Evolutionary conservation across 768 basidiomycete species (phyloP).

Genomic region (Leccinum broughii): DNA sequence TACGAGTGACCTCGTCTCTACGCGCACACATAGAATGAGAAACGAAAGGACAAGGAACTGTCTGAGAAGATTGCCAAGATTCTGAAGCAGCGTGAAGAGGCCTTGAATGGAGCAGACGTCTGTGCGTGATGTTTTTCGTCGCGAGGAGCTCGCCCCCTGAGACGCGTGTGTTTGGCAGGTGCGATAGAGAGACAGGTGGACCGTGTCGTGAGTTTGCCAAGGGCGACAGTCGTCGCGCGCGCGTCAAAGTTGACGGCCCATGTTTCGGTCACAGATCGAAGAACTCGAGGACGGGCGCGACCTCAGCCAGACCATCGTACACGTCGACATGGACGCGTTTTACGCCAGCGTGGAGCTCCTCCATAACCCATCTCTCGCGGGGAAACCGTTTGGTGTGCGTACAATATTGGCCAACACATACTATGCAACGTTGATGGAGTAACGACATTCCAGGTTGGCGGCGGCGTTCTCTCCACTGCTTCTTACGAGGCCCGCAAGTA

Average conservation of each 20-base stretch:
- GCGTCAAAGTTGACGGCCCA: not conserved
- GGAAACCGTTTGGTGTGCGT: constrained; percentile 73
- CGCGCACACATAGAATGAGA: constrained; percentile 65
- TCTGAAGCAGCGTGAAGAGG: constrained; percentile 62
- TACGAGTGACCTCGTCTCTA: constrained; percentile 1
- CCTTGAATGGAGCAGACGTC: constrained; percentile 54
- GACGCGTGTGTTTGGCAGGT: constrained; percentile 31
- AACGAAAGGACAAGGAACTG: constrained; percentile 83
- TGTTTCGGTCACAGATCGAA: constrained; percentile 41
- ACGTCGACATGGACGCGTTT: constrained; percentile 97
- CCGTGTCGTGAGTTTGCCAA: constrained; percentile 54
- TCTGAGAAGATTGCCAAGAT: constrained; percentile 74
- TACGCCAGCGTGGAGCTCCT: constrained; percentile 79
- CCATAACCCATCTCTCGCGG: constrained; percentile 59
- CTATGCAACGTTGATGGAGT: constrained; percentile 4
- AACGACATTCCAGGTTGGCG: constrained; percentile 56
- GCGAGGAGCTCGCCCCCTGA: not conserved
- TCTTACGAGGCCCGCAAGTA: constrained; percentile 91
- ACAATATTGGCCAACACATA: no score
- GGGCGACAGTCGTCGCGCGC: not conserved
- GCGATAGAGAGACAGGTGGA: constrained; percentile 69
- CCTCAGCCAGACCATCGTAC: constrained; percentile 81
- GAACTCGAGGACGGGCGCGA: constrained; percentile 78
- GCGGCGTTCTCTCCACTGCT: constrained; percentile 84
- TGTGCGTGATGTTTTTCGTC: constrained; percentile 37